These are phyloP conservation scores for Coniochaeta sp. DNA, from an alignment of 2,329 filamentous ascomycete species.

Conservation along the genomic window DNA sequence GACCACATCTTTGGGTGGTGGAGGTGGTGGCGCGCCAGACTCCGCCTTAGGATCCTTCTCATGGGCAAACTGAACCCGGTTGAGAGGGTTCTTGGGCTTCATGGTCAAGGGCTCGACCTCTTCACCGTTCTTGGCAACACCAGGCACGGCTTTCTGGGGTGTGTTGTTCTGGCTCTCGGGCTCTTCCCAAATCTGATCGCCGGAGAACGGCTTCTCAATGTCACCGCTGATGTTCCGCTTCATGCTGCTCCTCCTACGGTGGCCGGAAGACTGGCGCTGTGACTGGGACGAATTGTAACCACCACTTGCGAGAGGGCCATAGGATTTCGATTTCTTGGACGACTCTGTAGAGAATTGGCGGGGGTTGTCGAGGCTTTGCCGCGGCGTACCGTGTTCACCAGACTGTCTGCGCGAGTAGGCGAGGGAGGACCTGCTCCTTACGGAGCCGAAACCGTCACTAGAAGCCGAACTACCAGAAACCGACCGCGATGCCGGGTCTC, in stretches of 20 bases:
- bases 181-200: slow-evolving; percentile 86
- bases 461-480: slow-evolving; percentile 46
- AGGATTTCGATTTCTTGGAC: slow-evolving; percentile 25
- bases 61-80: slow-evolving; percentile 48
- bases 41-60: slow-evolving; percentile 30
- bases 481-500: slow-evolving; percentile 34
- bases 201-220: slow-evolving; percentile 58
- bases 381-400: slow-evolving; percentile 14
- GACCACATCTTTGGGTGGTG: slow-evolving; percentile 31
- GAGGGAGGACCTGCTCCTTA: slow-evolving; percentile 21
- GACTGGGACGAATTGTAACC: slow-evolving; percentile 22
- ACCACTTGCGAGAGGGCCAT: slow-evolving; percentile 30
- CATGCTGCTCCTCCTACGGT: slow-evolving; percentile 55
- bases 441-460: slow-evolving; percentile 32
- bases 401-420: slow-evolving; percentile 12
- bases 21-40: slow-evolving; percentile 24
- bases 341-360: slow-evolving; percentile 9
- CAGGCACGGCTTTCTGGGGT: slow-evolving; percentile 18
- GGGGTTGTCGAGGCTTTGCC: slow-evolving; percentile 24
- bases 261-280: slow-evolving; percentile 13
- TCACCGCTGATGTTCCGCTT: slow-evolving; percentile 67
- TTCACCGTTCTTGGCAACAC: slow-evolving; percentile 8
- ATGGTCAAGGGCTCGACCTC: slow-evolving; percentile 40
- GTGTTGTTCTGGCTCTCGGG: slow-evolving; percentile 44
- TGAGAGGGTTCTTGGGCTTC: slow-evolving; percentile 59